Conservation (phyloP, 2,329 filamentous ascomycete species). For the Alternaria brassicae region DNA sequence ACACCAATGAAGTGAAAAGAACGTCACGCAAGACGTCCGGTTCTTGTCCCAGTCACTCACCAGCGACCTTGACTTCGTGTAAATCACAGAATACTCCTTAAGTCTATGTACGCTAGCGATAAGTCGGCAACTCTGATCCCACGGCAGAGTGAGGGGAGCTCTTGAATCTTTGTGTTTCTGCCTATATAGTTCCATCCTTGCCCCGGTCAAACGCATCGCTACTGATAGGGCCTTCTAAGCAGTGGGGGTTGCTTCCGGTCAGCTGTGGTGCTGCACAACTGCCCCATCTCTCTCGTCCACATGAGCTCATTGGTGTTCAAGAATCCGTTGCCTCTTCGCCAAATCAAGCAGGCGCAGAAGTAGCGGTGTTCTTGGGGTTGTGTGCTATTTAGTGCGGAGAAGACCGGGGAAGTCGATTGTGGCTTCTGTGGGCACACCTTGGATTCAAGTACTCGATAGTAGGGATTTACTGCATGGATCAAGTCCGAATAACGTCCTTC, state of each 20-base stretch:
- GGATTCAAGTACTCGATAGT: slow-evolving; percentile 1
- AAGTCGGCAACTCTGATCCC: background rate
- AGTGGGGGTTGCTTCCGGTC: background rate
- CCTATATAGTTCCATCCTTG: background rate
- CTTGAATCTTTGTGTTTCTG: background rate
- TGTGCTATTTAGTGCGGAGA: background rate
- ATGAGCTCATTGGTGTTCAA: background rate
- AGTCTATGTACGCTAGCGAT: background rate
- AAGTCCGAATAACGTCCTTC: slow-evolving; percentile 30
- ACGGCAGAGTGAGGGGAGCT: background rate
- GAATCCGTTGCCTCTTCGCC: background rate
- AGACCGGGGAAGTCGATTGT: background rate
- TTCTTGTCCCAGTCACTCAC: background rate
- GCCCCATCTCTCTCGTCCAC: slow-evolving; percentile 1
- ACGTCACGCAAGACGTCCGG: background rate
- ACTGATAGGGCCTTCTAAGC: background rate
- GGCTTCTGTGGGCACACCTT: background rate
- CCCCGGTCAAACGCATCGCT: background rate
- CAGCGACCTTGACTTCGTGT: background rate
- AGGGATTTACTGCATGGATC: background rate
- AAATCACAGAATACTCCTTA: background rate
- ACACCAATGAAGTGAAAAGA: no score
- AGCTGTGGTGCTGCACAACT: slow-evolving; percentile 1
- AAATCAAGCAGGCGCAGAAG: background rate
- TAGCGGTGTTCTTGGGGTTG: background rate